Conservation (phyloP, 192 early-diverging fungal genomes). For the Entomortierella lignicola region DNA sequence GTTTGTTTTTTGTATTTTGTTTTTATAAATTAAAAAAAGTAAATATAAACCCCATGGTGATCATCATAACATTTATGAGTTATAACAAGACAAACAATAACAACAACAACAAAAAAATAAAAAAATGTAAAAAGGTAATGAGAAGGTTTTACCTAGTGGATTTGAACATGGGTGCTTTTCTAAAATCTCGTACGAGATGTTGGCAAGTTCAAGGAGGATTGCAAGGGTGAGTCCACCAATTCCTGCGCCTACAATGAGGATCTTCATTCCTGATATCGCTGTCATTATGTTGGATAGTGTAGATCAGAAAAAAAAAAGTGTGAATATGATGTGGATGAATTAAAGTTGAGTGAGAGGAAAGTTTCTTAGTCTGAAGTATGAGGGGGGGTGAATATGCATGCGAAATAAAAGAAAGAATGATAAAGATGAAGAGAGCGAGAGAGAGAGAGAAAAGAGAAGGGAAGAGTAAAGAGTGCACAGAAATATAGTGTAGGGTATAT, state of each 20-base stretch:
- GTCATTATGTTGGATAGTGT: not conserved
- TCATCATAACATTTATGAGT: no score
- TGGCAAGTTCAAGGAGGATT: constrained; percentile 25
- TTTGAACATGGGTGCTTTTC: constrained; percentile 27
- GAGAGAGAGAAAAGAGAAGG: not conserved
- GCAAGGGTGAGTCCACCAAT: constrained; percentile 28
- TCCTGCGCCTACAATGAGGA: constrained; percentile 27
- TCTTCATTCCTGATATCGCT: not conserved
- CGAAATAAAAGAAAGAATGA: not conserved
- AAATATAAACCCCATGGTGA: no score
- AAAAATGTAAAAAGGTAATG: not conserved
- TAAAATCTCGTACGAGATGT: constrained; percentile 26
- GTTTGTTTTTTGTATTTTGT: not conserved
- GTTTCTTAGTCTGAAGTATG: no score
- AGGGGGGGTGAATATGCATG: not conserved
- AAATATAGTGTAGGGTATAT: no score
- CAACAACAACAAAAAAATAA: no score
- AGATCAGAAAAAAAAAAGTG: no score
- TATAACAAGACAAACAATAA: no score
- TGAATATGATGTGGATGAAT: no score
- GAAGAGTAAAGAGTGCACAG: not conserved
- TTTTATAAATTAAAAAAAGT: no score
- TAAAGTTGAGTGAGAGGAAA: not conserved
- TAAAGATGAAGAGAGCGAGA: not conserved
- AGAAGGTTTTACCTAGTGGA: constrained; percentile 7